phyloP scores from a whole-genome alignment of 1,284 basidiomycete genomes.

The Rhodotorula mucilaginosa region DNA sequence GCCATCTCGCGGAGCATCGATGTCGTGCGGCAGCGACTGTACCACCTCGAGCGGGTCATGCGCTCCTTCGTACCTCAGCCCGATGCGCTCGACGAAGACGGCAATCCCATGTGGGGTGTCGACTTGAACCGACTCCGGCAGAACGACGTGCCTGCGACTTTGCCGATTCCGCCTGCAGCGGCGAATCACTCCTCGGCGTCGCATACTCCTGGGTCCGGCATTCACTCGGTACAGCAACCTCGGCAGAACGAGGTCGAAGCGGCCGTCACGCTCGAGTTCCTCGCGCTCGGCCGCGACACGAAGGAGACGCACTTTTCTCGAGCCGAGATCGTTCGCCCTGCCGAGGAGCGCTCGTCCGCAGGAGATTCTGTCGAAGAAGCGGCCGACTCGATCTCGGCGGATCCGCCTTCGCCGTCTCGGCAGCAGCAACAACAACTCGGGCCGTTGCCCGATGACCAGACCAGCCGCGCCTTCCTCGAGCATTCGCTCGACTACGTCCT shows the following conservation, averaged over 20 bases:
- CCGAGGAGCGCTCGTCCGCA: background rate
- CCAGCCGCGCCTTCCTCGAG: slow-evolving; percentile 13
- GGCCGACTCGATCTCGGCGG: background rate
- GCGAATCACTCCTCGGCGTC: background rate
- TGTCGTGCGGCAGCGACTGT: slow-evolving; percentile 23
- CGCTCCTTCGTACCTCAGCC: slow-evolving; percentile 22
- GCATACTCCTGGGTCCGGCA: background rate
- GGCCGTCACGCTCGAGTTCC: slow-evolving; percentile 35
- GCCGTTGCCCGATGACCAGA: slow-evolving; percentile 6
- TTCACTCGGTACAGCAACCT: background rate
- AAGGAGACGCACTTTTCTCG: slow-evolving; percentile 34
- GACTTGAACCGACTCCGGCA: slow-evolving; percentile 12
- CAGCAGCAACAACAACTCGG: background rate
- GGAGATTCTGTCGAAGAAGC: background rate
- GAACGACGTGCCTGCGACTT: background rate
- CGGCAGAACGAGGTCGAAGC: slow-evolving; percentile 37
- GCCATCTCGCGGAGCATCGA: slow-evolving; percentile 23
- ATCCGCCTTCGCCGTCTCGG: background rate
- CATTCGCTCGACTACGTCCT: slow-evolving; percentile 28
- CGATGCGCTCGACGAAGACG: slow-evolving; percentile 9
- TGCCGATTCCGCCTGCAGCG: background rate
- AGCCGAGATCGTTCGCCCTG: slow-evolving; percentile 24
- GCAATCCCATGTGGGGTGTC: slow-evolving; percentile 18
- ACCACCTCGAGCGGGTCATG: slow-evolving; percentile 34
- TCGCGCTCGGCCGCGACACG: slow-evolving; percentile 39